Conservation (phyloP, 306 rosid species). For the Sechiopsis laciniata region DNA sequence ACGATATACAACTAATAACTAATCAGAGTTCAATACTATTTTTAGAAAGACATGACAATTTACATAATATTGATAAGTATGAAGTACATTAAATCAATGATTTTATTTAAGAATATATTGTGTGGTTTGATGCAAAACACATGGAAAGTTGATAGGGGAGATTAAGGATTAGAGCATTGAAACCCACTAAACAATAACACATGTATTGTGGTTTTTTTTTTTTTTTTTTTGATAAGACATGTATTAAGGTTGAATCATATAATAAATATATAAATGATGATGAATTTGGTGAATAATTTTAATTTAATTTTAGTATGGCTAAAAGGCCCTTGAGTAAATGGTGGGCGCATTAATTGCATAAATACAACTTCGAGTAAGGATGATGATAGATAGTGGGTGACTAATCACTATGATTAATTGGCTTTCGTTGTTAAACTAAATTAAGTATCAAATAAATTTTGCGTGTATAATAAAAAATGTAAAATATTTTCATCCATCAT, state of each 20-base stretch:
- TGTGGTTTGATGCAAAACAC: background rate
- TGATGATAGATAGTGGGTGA: conserved; percentile 11
- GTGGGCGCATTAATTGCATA: conserved; percentile 19
- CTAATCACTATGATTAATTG: background rate
- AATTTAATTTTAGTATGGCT: too few relatives aligned
- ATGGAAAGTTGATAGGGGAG: conserved; percentile 2
- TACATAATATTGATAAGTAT: too few relatives aligned
- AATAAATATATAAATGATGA: too few relatives aligned
- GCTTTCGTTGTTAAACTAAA: background rate
- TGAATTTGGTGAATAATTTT: too few relatives aligned
- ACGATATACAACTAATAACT: too few relatives aligned
- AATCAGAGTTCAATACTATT: too few relatives aligned
- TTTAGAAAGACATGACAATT: too few relatives aligned
- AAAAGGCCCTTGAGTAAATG: background rate
- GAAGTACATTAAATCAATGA: too few relatives aligned
- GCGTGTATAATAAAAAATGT: too few relatives aligned
- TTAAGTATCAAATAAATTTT: background rate
- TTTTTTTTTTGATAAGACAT: too few relatives aligned
- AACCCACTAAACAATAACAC: background rate
- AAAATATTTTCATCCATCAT: too few relatives aligned
- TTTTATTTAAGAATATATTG: background rate
- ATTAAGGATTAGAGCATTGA: background rate
- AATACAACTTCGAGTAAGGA: background rate
- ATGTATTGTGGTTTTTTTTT: too few relatives aligned
- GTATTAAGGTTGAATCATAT: background rate